Evolutionary conservation across 805 yeast species (phyloP), one percentile per base, ranked within the genome.

Genomic region (Middelhovenomyces tepae): DNA sequence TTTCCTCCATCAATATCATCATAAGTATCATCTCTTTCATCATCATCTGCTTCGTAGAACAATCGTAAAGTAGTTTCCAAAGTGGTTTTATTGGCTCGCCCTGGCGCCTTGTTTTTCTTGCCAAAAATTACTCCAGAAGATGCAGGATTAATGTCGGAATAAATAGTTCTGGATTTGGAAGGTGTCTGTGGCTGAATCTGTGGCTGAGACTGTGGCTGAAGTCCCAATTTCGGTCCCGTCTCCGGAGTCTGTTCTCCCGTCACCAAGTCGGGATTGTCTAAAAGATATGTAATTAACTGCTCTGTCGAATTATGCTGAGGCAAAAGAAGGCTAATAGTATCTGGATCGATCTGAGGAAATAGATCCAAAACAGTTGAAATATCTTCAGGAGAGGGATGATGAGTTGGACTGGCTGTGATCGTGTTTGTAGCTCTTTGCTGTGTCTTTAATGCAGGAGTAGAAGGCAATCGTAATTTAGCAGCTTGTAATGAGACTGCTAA

Each of bases 41-140:
- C 94, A 43, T 84, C 94, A 47, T 83, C 89, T 5, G 74, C 67
- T 27, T 78, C 79, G 44, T 80, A 78, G 40, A 82, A 57, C 40
- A 80, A 52, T 27, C 73, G 59, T 27, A 50, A 34, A 2, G 52
- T 47, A 22, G 40, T 36, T 22, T 47, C 42, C 4, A 46, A 25
- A n/a, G 28, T 23, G 25, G 28, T 20, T 8, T 27, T 24, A 16
- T 41, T 21, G 16, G 32, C 13, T 22, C 31, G 18, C 27, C 42
- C 43, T 7, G 50, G 44, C 13, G 36, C 36, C 20, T 32, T 45
- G 33, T 46, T 46, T 9, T 28, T 27, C 35, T 40, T 42, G 24
- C 39, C 31, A 17, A 33, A 37, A 16, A 31, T 31, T 25, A 33
- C 28, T 31, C 19, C 17, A 16, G 18, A 27, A 5, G 29, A 11